Base-by-base conservation (phyloP, 148 eudicot species). In the Pharnaceum exiguum region DNA sequence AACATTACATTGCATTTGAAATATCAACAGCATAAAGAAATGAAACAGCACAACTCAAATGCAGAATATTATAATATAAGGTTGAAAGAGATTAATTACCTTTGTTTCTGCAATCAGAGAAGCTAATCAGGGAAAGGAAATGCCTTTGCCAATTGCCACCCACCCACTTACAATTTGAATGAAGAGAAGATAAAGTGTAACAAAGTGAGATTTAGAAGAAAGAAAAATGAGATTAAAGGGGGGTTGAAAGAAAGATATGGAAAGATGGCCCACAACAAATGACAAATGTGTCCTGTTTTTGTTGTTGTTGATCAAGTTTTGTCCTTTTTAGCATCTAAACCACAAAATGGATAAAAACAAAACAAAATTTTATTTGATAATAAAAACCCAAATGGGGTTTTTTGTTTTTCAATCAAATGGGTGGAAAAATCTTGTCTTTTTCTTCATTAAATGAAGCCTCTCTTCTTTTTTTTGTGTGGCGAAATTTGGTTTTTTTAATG, bases 61-160 rank as follows among this genome's bases (percentile, higher is more conserved):
- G n/a, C 45, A 46, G 12, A 16, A 46, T 9, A 40, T 24, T 7
- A 42, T 31, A 13, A 19, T 2, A 47, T 62, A 57, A 48, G 49
- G 63, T 22, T 15, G 21, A 46, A 45, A 21, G 24, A 68, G 59
- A 66, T 39, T 31, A 51, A 60, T 25, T 37, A 63, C 62, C 61
- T 21, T 33, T 37, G 35, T n/a, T 37, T 69, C 67, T 22, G 56
- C 60, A 52, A 21, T 5, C 17, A 19, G 15, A 52, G 35, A 15
- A 19, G 28, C 21, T 16, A n/a, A 28, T 38, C 21, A 40, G n/a
- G 42, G 44, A 52, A 64, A 64, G 52, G 68, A 53, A 55, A 19
- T 29, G 23, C 31, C 55, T 38, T 32, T 21, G 10, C 44, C n/a
- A n/a, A n/a, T n/a, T n/a, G n/a, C n/a, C n/a, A n/a, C n/a, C n/a